Conservation (phyloP, 169 alveolate genomes). For the Besnoitia besnoiti region DNA sequence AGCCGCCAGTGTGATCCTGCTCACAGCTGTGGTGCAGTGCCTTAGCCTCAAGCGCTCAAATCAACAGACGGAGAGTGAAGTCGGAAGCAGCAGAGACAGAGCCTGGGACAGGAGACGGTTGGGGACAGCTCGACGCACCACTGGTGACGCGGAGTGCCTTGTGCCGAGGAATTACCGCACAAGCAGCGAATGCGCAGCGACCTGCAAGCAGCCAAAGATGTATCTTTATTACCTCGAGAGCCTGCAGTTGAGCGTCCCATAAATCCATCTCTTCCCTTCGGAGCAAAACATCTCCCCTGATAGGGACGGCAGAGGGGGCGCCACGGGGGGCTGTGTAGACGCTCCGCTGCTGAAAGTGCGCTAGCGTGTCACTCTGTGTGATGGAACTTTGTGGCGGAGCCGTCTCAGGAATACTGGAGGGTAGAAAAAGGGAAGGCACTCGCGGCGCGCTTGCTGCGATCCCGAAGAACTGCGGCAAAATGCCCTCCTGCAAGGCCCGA, state of each 20-base stretch:
- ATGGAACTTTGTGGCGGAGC: no score
- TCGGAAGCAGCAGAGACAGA: no score
- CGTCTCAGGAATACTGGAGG: background rate
- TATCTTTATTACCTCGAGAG: background rate
- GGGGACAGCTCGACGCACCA: no score
- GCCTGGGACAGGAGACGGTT: no score
- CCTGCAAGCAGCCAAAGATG: no score
- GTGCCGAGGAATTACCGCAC: no score
- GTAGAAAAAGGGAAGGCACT: background rate
- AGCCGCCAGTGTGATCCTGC: no score
- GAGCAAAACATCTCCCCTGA: background rate
- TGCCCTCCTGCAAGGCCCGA: background rate
- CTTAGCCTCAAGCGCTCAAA: no score
- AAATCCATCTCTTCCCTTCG: background rate
- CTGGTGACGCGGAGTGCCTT: no score
- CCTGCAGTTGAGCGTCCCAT: background rate
- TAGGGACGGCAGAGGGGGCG: background rate
- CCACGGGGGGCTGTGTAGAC: background rate
- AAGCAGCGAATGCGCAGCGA: no score
- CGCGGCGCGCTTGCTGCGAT: background rate
- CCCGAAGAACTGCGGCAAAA: background rate
- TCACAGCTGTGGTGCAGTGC: no score
- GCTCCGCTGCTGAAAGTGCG: background rate
- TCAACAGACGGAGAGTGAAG: no score
- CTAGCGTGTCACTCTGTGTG: background rate